These are phyloP conservation scores for Lumnitzera littorea DNA, from an alignment of 345 rosid species.

Conservation along the genomic window DNA sequence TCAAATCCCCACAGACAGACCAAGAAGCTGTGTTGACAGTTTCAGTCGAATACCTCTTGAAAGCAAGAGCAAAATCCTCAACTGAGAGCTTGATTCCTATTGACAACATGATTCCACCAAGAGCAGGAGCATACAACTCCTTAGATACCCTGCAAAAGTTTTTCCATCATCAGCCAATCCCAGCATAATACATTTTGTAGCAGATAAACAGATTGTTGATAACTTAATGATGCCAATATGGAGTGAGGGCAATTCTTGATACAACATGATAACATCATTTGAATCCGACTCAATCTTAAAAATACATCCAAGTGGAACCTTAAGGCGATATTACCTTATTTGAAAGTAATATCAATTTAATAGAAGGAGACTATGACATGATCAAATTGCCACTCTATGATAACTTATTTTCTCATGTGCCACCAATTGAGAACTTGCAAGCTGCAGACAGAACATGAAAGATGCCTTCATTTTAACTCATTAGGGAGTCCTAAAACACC, in stretches of 20 bases:
- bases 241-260: neutral
- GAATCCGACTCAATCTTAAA: too few relatives aligned
- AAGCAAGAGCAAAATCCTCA: slow-evolving; percentile 80
- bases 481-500: too few relatives aligned
- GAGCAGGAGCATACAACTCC: slow-evolving; percentile 92
- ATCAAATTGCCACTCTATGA: too few relatives aligned
- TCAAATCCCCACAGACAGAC: slow-evolving; percentile 5
- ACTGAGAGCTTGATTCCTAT: slow-evolving; percentile 86
- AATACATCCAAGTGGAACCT: too few relatives aligned
- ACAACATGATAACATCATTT: too few relatives aligned
- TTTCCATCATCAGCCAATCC: slow-evolving; percentile 4
- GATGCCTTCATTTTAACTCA: too few relatives aligned
- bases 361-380: too few relatives aligned
- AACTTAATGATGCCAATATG: neutral
- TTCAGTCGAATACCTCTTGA: slow-evolving; percentile 47
- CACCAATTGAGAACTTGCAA: too few relatives aligned
- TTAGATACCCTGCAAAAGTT: slow-evolving; percentile 69
- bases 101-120: slow-evolving; percentile 92
- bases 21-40: neutral
- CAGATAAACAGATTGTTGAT: neutral
- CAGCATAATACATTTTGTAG: neutral
- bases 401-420: too few relatives aligned
- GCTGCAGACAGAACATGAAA: too few relatives aligned
- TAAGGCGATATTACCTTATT: too few relatives aligned
- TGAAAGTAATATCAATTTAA: too few relatives aligned